Conservation (phyloP, 208 protist species). For the Trypanosoma cruzi region DNA sequence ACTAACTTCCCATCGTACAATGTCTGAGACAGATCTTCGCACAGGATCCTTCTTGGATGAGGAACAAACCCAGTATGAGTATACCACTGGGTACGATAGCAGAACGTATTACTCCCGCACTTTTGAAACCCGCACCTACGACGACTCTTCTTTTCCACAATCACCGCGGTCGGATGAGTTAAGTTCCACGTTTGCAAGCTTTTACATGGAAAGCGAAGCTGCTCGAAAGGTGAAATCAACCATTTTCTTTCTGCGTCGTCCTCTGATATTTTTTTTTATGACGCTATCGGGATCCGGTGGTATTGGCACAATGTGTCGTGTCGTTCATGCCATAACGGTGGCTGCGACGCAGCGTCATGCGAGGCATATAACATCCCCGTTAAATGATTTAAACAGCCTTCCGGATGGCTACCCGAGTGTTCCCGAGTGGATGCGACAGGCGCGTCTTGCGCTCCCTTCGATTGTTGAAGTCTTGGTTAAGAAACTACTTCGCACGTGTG, state of each 20-base stretch:
- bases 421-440: slow-evolving; percentile 62
- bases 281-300: slow-evolving; percentile 47
- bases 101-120: slow-evolving; percentile 23
- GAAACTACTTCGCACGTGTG: slow-evolving; percentile 40
- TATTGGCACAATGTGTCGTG: slow-evolving; percentile 42
- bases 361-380: not conserved
- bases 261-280: slow-evolving; percentile 65
- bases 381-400: slow-evolving; percentile 14
- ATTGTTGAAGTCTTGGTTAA: slow-evolving; percentile 59
- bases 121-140: slow-evolving; percentile 28
- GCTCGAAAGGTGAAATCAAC: slow-evolving; percentile 34
- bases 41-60: slow-evolving; percentile 22
- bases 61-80: slow-evolving; percentile 21
- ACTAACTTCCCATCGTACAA: slow-evolving; percentile 15
- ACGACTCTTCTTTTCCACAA: slow-evolving; percentile 49
- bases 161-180: slow-evolving; percentile 70
- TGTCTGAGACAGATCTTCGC: slow-evolving; percentile 16
- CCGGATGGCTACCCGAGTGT: slow-evolving; percentile 50
- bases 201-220: slow-evolving; percentile 74
- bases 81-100: slow-evolving; percentile 34
- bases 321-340: slow-evolving; percentile 34
- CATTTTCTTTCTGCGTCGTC: slow-evolving; percentile 52
- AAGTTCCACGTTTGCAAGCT: slow-evolving; percentile 81
- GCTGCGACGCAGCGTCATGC: slow-evolving; percentile 2
- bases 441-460: slow-evolving; percentile 56